phyloP scores from a whole-genome alignment of 2,329 filamentous ascomycete genomes.

The Trichoderma sp. region DNA sequence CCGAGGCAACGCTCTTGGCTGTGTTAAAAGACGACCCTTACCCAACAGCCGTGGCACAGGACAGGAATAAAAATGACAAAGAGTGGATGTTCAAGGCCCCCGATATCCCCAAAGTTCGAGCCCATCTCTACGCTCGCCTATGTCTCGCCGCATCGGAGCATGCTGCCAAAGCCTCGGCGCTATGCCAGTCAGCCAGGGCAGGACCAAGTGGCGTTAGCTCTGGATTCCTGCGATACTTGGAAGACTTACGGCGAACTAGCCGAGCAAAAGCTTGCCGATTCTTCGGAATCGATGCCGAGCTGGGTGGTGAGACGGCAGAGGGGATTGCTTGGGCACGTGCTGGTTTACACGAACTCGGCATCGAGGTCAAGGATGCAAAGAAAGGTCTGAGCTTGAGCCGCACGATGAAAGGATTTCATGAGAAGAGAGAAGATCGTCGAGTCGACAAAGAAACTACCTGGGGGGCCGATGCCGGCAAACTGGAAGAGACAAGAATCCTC shows the following conservation, averaged over 20 bases:
- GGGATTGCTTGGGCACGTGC: constrained; percentile 85
- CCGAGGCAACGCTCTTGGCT: constrained; percentile 85
- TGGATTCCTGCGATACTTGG: constrained; percentile 68
- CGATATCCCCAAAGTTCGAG: constrained; percentile 82
- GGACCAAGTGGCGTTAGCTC: constrained; percentile 57
- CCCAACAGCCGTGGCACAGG: constrained; percentile 75
- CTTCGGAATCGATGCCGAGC: constrained; percentile 84
- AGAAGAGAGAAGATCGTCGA: constrained; percentile 75
- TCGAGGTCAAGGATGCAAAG: constrained; percentile 52
- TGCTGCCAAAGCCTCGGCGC: constrained; percentile 66
- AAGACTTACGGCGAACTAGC: constrained; percentile 71
- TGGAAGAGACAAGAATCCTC: constrained; percentile 82
- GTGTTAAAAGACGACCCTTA: constrained; percentile 96
- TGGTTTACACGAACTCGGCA: constrained; percentile 71
- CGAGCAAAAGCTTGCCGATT: constrained; percentile 86
- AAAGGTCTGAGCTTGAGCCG: constrained; percentile 59
- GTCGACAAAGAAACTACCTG: constrained; percentile 71
- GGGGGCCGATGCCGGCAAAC: constrained; percentile 79
- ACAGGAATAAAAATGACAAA: constrained; percentile 76
- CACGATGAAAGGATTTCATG: constrained; percentile 71
- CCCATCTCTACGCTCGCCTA: constrained; percentile 81
- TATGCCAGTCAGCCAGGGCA: constrained; percentile 43
- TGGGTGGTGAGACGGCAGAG: constrained; percentile 75
- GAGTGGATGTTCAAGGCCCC: constrained; percentile 98
- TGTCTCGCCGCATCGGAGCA: constrained; percentile 89